Base-by-base conservation (phyloP, 306 rosid genomes). In the Cucurbita pepo region DNA sequence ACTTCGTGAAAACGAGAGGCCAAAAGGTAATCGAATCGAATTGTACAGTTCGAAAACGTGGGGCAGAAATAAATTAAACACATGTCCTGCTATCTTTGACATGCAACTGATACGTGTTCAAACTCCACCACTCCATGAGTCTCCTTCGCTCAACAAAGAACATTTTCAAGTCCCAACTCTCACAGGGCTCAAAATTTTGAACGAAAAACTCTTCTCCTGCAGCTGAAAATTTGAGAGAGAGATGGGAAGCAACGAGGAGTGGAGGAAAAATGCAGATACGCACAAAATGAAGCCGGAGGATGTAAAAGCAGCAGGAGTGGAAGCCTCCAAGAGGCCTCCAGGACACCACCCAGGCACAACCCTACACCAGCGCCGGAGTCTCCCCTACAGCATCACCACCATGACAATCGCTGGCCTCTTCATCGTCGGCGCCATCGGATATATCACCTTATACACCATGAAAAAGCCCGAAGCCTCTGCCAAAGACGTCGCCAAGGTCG, bases 401-500 rank as follows among this genome's bases (percentile, higher is more conserved):
- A 76, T 86, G 81, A 14, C 84, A 5, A 0, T 86, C 0, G 84
- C 76, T 7, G 89, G 94, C 74, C 77, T 87, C 72, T 30, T 78
- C 63, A 25, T 90, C 19, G 30, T 80, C 0, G 90, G 74, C 3
- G 74, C 80, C 73, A 38, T 81, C 0, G 95, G 88, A 0, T 91
- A 89, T 70, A 14, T 76, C n/a, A 85, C 85, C 21, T 81, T 85
- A 7, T 94, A 82, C 56, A 4, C 75, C 25, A 60, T 54, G 75
- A 91, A 89, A 69, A 91, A 94, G 56, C 97, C 95, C 0, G 86
- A 89, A 36, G 96, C 97, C 12, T 58, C 77, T 10, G 92, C 95
- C 3, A 18, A 12, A 8, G 91, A 90, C 56, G 97, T 93, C 0
- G 96, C 84, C 8, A 87, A 75, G 86, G 96, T 89, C 52, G 41